Conservation (phyloP, 164 flowering plant species). For the Stephania cephalantha region DNA sequence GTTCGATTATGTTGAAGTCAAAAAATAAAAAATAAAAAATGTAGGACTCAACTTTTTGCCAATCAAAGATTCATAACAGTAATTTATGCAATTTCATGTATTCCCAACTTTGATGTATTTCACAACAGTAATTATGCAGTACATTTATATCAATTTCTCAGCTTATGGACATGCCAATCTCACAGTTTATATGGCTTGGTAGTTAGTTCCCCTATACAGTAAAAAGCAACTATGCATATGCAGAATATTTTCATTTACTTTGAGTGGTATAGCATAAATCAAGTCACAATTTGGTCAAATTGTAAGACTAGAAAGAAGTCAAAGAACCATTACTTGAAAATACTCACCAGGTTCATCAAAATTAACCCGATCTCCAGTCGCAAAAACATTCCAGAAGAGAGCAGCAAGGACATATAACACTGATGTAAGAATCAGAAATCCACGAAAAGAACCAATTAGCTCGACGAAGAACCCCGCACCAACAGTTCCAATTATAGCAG, state of each 20-base stretch:
- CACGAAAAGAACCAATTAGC: constrained; percentile 74
- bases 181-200: too few species aligned
- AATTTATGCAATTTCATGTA: not conserved
- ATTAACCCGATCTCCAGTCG: constrained; percentile 77
- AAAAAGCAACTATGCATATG: not conserved
- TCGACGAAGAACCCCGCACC: constrained; percentile 95
- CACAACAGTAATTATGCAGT: not conserved
- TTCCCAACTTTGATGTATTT: not conserved
- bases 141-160: not conserved
- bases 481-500: constrained; percentile 87
- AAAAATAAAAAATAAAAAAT: too few species aligned
- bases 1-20: too few species aligned
- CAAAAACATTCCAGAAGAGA: constrained; percentile 58
- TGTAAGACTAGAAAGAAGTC: not conserved
- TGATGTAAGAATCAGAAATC: constrained; percentile 79
- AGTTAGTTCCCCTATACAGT: too few species aligned
- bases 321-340: not conserved
- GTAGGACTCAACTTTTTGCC: too few species aligned
- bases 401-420: constrained; percentile 67
- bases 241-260: not conserved
- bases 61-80: too few species aligned
- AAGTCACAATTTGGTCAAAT: not conserved
- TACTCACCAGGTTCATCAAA: constrained; percentile 55
- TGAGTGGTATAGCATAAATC: not conserved
- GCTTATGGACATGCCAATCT: too few species aligned